Conservation (phyloP, 495 filamentous ascomycete genomes). For the Talaromyces thailandensis region DNA sequence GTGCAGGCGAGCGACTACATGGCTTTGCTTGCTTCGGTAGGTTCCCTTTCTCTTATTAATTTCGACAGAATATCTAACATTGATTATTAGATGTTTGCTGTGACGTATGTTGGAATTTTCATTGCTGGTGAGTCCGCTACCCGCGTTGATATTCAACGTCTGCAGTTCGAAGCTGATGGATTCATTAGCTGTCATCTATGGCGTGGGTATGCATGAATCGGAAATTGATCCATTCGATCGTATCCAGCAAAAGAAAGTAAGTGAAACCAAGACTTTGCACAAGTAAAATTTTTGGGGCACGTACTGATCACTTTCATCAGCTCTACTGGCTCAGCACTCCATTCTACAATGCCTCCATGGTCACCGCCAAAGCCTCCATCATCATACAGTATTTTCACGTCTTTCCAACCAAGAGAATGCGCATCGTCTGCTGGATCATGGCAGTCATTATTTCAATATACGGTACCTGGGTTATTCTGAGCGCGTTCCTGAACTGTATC, state of each 20-base stretch:
- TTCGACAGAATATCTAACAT: not conserved
- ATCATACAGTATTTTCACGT: slow-evolving; percentile 40
- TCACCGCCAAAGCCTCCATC: slow-evolving; percentile 43
- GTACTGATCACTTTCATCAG: slow-evolving; percentile 10
- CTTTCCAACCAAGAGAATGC: slow-evolving; percentile 32
- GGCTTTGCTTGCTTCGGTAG: slow-evolving; percentile 30
- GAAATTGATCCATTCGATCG: slow-evolving; percentile 25
- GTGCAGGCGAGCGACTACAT: slow-evolving; percentile 38
- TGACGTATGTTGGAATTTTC: slow-evolving; percentile 31
- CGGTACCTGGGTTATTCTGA: slow-evolving; percentile 33
- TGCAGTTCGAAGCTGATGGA: not conserved
- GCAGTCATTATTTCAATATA: slow-evolving; percentile 30
- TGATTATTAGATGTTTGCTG: slow-evolving; percentile 22
- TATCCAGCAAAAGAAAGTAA: slow-evolving; percentile 31
- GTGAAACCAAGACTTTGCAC: not conserved
- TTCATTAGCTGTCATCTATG: slow-evolving; percentile 21
- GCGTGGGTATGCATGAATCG: slow-evolving; percentile 32
- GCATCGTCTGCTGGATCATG: slow-evolving; percentile 33
- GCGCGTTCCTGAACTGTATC: slow-evolving; percentile 37
- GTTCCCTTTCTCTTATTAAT: not conserved
- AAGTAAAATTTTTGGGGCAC: not conserved
- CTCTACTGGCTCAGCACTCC: slow-evolving; percentile 37
- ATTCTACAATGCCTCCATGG: slow-evolving; percentile 40
- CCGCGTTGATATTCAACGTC: not conserved
- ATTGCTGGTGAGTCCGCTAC: slow-evolving; percentile 13